Percentiles rank a stretch among this genome's conserved stretches.
Evolutionary conservation across 2,329 filamentous ascomycete species (phyloP).

Genomic region (Massarina eburnea): DNA sequence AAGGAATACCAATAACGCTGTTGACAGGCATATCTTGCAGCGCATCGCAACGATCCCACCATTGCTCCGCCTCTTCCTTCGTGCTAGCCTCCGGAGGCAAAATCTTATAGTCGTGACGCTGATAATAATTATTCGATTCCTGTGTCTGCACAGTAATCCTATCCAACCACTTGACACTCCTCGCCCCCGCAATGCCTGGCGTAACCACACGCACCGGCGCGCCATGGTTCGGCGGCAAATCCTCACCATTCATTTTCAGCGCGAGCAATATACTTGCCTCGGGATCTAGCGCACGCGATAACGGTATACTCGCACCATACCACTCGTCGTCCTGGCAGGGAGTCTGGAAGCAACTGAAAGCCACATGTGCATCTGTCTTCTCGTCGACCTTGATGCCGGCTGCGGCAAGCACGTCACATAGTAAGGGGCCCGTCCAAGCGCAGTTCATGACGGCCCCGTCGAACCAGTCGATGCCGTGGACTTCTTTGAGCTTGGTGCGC

Average conservation of each 20-base stretch:
- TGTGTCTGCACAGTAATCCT: conserved; percentile 53
- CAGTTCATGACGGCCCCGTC: conserved; percentile 65
- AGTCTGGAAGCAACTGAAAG: conserved; percentile 57
- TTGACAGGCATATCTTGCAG: conserved; percentile 61
- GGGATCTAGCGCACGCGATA: conserved; percentile 25
- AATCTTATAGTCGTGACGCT: conserved; percentile 62
- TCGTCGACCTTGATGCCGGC: conserved; percentile 46
- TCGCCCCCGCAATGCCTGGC: conserved; percentile 56
- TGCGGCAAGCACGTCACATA: conserved; percentile 54
- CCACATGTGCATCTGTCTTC: conserved; percentile 50
- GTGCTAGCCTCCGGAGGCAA: conserved; percentile 55
- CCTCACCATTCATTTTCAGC: conserved; percentile 52
- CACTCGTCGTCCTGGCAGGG: conserved; percentile 59
- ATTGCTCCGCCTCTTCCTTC: conserved; percentile 53
- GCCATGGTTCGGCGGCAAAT: conserved; percentile 54
- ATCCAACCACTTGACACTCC: conserved; percentile 61
- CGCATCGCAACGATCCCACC: conserved; percentile 54
- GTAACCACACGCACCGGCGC: conserved; percentile 55
- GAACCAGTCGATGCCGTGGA: conserved; percentile 62
- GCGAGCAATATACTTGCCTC: conserved; percentile 24
- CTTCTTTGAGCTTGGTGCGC: conserved; percentile 61
- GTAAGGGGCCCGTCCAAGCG: conserved; percentile 54
- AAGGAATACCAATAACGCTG: conserved; percentile 55
- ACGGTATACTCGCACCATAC: conserved; percentile 59
- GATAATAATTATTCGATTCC: conserved; percentile 59